Evolutionary conservation across 208 protist species (phyloP).

Genomic region (Leishmania tropica): DNA sequence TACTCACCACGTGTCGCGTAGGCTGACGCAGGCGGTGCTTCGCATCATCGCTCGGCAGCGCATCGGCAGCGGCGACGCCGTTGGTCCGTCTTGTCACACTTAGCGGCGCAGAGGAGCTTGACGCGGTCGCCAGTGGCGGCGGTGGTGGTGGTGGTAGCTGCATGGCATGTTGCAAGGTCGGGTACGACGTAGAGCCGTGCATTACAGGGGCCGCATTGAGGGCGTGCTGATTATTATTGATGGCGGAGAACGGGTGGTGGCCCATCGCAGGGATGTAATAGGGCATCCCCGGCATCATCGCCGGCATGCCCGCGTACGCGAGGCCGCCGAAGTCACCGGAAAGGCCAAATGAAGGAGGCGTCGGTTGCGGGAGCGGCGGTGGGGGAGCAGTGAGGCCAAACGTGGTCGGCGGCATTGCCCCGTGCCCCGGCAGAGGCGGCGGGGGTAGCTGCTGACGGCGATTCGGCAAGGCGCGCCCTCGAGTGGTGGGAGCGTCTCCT

Average conservation of each 20-base stretch:
- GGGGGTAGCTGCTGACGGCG: slow-evolving; percentile 5
- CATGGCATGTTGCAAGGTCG: not conserved
- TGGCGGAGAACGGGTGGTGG: slow-evolving; percentile 39
- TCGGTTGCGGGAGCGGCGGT: not conserved
- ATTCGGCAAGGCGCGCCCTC: slow-evolving; percentile 15
- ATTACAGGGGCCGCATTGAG: slow-evolving; percentile 37
- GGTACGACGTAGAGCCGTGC: slow-evolving; percentile 14
- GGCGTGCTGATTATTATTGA: slow-evolving; percentile 43
- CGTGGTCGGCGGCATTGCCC: slow-evolving; percentile 11
- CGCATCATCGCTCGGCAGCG: slow-evolving; percentile 9
- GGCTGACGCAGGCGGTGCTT: slow-evolving; percentile 25
- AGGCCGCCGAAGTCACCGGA: slow-evolving; percentile 19
- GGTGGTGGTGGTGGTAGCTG: slow-evolving; percentile 4
- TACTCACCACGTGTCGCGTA: slow-evolving; percentile 22
- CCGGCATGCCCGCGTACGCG: slow-evolving; percentile 15
- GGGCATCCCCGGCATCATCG: slow-evolving; percentile 20
- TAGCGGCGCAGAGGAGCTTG: not conserved
- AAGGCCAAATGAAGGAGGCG: slow-evolving; percentile 6
- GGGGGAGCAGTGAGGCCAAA: slow-evolving; percentile 15
- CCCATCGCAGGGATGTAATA: slow-evolving; percentile 35
- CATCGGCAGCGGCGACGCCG: slow-evolving; percentile 3
- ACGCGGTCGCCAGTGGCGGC: not conserved
- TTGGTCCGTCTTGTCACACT: not conserved
- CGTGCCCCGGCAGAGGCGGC: slow-evolving; percentile 14
- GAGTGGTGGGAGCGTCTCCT: not conserved